A percentile compares a stretch with the other conserved stretches of the same genome.
Conservation (phyloP, 2,329 filamentous ascomycete species). For the Colletotrichum sp. region DNA sequence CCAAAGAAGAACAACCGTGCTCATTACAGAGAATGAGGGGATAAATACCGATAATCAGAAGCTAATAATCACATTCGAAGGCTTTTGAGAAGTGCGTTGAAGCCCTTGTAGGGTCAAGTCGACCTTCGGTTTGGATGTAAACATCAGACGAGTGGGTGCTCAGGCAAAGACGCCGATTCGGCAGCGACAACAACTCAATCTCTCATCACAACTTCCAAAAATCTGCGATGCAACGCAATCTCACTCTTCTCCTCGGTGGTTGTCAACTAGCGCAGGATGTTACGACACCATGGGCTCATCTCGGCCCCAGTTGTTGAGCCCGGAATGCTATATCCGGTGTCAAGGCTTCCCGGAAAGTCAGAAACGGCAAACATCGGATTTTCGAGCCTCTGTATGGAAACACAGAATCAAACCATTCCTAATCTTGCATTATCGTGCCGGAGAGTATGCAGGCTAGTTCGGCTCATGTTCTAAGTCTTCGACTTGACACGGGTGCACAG, state of each 20-base stretch:
- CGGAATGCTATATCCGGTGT: not conserved
- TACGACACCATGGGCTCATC: not conserved
- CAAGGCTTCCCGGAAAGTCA: not conserved
- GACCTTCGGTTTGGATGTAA: not conserved
- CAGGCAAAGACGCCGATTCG: not conserved
- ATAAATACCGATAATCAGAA: fast-evolving
- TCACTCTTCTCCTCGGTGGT: not conserved
- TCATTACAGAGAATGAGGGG: not conserved
- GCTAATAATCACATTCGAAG: fast-evolving
- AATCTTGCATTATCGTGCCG: not conserved
- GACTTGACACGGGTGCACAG: not conserved
- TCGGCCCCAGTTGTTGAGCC: not conserved
- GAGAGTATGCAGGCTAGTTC: not conserved
- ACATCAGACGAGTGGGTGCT: not conserved
- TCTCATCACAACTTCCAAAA: not conserved
- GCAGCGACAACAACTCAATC: not conserved
- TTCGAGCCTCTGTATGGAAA: not conserved
- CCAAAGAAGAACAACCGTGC: not conserved
- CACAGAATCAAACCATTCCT: not conserved
- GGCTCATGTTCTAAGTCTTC: not conserved
- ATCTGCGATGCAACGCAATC: not conserved
- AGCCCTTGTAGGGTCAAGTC: not conserved
- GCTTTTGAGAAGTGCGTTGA: not conserved
- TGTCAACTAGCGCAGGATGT: not conserved
- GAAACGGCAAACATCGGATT: not conserved